Evolutionary conservation across 1,284 basidiomycete genomes (phyloP), one percentile per base, ranked within the genome.

Genomic region (Cutaneotrichosporon dermatis): DNA sequence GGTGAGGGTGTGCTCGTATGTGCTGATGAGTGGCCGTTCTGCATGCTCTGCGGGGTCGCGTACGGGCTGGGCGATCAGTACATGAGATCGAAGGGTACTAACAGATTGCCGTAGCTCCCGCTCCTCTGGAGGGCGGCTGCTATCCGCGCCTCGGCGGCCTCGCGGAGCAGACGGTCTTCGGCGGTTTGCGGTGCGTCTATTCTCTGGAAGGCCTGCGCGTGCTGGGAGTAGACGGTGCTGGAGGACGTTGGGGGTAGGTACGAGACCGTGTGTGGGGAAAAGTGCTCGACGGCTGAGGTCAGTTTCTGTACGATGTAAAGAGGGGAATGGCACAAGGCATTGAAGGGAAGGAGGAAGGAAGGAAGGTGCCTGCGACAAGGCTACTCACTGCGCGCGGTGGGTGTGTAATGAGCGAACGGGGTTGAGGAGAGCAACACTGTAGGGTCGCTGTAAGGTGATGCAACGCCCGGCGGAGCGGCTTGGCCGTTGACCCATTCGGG

Each of bases 321-420:
- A 25, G 25, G 25, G 25, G 25, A 25, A 25, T 25, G 25, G 25
- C 25, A 25, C 25, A 25, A 25, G 25, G 25, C 25, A 25, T 25
- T 25, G 25, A 25, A 25, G 25, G 25, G 25, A 25, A 25, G 25
- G 25, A 25, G 25, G 25, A 25, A 25, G 25, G 25, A 25, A 25
- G 25, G 25, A 25, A 25, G 46, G 12, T 25, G 7, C 25, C 13
- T 49, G 46, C 25, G 25, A 25, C 25, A 25, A 25, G 25, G 25
- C 25, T 25, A 49, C 77, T 64, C 51, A 79, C 78, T 72, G 66
- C 74, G 59, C 3, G 76, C 73, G 2, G 69, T 73, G 3, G 78
- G 78, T 0, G 73, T 72, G 60, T 79, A 75, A 2, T 69, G 72
- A 40, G 71, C 69, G 46, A 79, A 70, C 4, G 78, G 77, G 55